Base-by-base conservation (phyloP, 106 monocot genomes). In the Dendrobium huoshanense region DNA sequence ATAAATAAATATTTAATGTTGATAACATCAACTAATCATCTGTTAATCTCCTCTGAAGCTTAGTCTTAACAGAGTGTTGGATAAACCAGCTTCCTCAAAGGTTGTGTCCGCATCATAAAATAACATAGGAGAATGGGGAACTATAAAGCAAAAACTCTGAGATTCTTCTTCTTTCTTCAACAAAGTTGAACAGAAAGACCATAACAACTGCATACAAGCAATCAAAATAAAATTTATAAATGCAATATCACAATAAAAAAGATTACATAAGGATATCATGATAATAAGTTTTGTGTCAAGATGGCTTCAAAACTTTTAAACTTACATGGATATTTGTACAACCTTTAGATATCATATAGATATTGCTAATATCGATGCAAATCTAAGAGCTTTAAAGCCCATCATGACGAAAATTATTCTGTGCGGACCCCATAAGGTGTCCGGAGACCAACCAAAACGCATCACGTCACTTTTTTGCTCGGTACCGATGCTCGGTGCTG, bases 121-220 rank as follows among this genome's bases (percentile, higher is more conserved):
- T 25, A 64, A 9, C 2, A 24, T 64, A 22, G 64, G 64, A 64
- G 64, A 64, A 2, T 9, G 5, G 24, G 64, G 64, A 64, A 64
- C 64, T 25, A 64, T 22, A 25, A 64, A 64, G 8, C 24, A 25
- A 25, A 64, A 64, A 22, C 64, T 64, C 64, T 25, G n/a, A 4
- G 22, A 64, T 25, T 64, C 64, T 2, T 64, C 22, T 64, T 58
- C 18, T 16, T 64, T 22, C 51, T 51, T 13, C 25, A 64, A 22
- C 64, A 64, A 64, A 64, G n/a, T 22, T 7, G 64, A 64, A 64
- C 64, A 64, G 64, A 64, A 64, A 64, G 64, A 64, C 64, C 64
- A 64, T 24, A 64, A 64, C 64, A 64, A 25, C 64, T 64, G n/a
- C 24, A 64, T n/a, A 61, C 3, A n/a, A 64, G 2, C 5, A 64